Percentiles rank a stretch among this genome's conserved stretches.
Evolutionary conservation across 163 green algal species (phyloP).

Genomic region (Picocystis sp.): DNA sequence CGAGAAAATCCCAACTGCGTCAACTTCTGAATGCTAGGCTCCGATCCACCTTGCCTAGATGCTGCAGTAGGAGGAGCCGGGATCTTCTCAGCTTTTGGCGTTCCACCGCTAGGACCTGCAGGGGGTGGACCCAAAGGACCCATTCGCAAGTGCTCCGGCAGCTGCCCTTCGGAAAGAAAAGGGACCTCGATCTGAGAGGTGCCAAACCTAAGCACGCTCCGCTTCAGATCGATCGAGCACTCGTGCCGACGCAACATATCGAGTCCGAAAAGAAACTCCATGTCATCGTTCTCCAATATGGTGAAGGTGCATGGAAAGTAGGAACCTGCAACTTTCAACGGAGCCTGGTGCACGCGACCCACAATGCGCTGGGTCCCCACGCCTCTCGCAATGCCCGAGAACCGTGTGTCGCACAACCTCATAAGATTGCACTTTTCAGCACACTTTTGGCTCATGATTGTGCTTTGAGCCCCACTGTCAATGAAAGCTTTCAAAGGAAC

Average conservation of each 20-base stretch:
- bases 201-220: conserved; percentile 23
- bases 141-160: neutral
- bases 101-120: too few relatives aligned
- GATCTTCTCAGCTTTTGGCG: too few relatives aligned
- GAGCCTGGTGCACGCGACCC: conserved; percentile 66
- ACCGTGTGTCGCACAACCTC: conserved; percentile 67
- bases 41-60: neutral
- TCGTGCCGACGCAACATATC: conserved; percentile 85
- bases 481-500: conserved; percentile 61
- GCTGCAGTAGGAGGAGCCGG: neutral
- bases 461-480: conserved; percentile 81
- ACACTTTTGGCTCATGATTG: conserved; percentile 56
- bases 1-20: conserved; percentile 23
- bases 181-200: conserved; percentile 2
- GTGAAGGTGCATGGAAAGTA: too few relatives aligned
- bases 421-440: conserved; percentile 37
- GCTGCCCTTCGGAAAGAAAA: conserved; percentile 5
- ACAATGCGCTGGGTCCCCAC: conserved; percentile 77
- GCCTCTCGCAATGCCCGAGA: conserved; percentile 60
- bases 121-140: too few relatives aligned
- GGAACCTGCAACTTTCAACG: conserved; percentile 41
- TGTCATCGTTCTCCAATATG: conserved; percentile 71
- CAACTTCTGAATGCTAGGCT: conserved; percentile 19
- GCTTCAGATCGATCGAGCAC: conserved; percentile 61
- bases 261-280: conserved; percentile 93